Conservation (phyloP, 2,329 filamentous ascomycete species). For the Xylariomycetidae sp. region DNA sequence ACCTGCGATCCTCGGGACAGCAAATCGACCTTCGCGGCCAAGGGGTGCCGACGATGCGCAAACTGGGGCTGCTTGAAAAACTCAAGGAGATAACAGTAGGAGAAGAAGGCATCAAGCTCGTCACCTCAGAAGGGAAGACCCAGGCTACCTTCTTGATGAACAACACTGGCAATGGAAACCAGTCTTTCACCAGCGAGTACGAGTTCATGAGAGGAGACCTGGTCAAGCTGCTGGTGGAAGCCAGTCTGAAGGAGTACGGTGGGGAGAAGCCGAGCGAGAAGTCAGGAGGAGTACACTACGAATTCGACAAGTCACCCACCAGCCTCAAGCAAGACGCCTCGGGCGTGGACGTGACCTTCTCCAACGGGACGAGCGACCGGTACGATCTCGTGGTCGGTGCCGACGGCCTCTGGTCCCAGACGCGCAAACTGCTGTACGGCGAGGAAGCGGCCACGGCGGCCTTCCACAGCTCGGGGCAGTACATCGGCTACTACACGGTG, state of each 20-base stretch:
- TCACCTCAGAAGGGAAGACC: constrained; percentile 33
- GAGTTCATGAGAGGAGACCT: constrained; percentile 56
- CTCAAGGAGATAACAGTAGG: constrained; percentile 33
- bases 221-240: constrained; percentile 42
- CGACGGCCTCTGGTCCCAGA: constrained; percentile 46
- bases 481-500: constrained; percentile 35
- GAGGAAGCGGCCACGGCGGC: constrained; percentile 17
- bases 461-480: constrained; percentile 26
- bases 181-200: constrained; percentile 47
- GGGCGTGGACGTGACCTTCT: constrained; percentile 33
- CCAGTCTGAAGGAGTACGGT: constrained; percentile 10
- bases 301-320: constrained; percentile 26
- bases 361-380: constrained; percentile 32
- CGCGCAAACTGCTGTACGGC: constrained; percentile 33
- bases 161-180: constrained; percentile 33
- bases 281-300: constrained; percentile 24
- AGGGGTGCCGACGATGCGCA: constrained; percentile 32
- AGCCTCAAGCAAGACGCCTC: constrained; percentile 23
- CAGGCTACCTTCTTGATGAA: constrained; percentile 35
- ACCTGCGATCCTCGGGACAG: constrained; percentile 33
- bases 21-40: constrained; percentile 41
- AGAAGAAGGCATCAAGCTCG: constrained; percentile 41
- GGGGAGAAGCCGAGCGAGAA: constrained; percentile 17
- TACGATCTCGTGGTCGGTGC: constrained; percentile 51
- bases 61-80: constrained; percentile 33